Conservation (phyloP, 306 rosid genomes). For the Astragalus glycyphyllos region DNA sequence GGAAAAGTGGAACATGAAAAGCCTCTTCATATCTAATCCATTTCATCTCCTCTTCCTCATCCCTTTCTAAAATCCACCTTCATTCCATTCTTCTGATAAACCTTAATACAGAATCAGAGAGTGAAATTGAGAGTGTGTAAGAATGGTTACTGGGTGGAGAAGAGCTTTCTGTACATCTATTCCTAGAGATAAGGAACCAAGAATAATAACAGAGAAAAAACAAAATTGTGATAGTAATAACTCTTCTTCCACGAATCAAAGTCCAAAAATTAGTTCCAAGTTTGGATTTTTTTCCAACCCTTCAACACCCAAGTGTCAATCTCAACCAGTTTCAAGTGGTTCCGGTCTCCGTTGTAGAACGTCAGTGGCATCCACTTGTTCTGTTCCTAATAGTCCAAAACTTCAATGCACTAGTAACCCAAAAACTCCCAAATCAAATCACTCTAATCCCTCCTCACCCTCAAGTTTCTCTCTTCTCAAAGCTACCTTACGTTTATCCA, state of each 20-base stretch:
- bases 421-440: slow-evolving; percentile 51
- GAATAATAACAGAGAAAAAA: slow-evolving; percentile 49
- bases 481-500: slow-evolving; percentile 69
- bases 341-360: slow-evolving; percentile 86
- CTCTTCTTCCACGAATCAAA: slow-evolving; percentile 39
- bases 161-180: slow-evolving; percentile 92
- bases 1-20: slow-evolving; percentile 47
- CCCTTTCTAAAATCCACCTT: slow-evolving; percentile 47
- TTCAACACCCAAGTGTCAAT: slow-evolving; percentile 76
- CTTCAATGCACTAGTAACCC: slow-evolving; percentile 62
- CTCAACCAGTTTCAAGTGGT: slow-evolving; percentile 57
- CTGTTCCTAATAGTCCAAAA: slow-evolving; percentile 79
- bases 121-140: slow-evolving; percentile 7
- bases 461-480: slow-evolving; percentile 85
- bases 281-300: slow-evolving; percentile 86
- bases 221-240: slow-evolving; percentile 45
- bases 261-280: slow-evolving; percentile 70
- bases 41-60: slow-evolving; percentile 16
- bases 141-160: slow-evolving; percentile 95
- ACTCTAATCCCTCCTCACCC: slow-evolving; percentile 77
- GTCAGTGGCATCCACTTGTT: slow-evolving; percentile 52
- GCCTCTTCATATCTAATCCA: slow-evolving; percentile 51
- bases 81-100: slow-evolving; percentile 13
- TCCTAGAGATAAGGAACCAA: slow-evolving; percentile 63
- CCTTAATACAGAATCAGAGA: not conserved